These are phyloP conservation scores for Trichoderma polysporum DNA, from an alignment of 2,329 filamentous ascomycete species.

Conservation along the genomic window DNA sequence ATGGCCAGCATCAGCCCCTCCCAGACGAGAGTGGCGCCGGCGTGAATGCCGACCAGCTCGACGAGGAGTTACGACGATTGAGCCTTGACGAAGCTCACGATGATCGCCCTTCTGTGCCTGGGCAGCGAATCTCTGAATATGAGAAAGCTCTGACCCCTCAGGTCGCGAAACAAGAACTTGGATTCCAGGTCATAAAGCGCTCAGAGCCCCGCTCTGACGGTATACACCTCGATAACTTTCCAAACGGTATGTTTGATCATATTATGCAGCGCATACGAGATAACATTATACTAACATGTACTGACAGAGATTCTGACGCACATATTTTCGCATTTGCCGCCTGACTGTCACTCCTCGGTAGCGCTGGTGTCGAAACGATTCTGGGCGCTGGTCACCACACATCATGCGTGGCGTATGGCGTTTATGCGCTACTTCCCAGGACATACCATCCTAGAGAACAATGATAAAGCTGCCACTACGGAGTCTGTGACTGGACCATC, in stretches of 20 bases:
- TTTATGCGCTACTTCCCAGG: slow-evolving; percentile 90
- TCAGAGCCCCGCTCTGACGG: slow-evolving; percentile 40
- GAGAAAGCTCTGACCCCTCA: slow-evolving; percentile 57
- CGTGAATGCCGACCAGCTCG: slow-evolving; percentile 46
- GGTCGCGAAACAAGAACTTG: slow-evolving; percentile 48
- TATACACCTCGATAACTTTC: slow-evolving; percentile 58
- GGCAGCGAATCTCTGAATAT: slow-evolving; percentile 59
- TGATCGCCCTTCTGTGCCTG: slow-evolving; percentile 38
- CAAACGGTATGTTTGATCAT: slow-evolving; percentile 69
- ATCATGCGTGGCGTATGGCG: slow-evolving; percentile 90
- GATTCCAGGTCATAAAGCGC: slow-evolving; percentile 57
- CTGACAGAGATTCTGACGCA: slow-evolving; percentile 82
- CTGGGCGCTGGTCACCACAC: slow-evolving; percentile 81
- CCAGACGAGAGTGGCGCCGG: slow-evolving; percentile 21
- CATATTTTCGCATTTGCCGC: slow-evolving; percentile 84
- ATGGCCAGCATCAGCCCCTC: neutral
- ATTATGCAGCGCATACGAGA: neutral
- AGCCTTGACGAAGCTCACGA: slow-evolving; percentile 38
- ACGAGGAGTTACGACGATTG: slow-evolving; percentile 54
- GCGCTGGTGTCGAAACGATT: slow-evolving; percentile 87
- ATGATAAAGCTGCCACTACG: slow-evolving; percentile 35
- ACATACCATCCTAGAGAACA: slow-evolving; percentile 46
- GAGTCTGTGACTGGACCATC: slow-evolving; percentile 46
- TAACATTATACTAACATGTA: slow-evolving; percentile 22
- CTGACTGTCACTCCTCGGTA: slow-evolving; percentile 77